Conservation (phyloP, 2,329 filamentous ascomycete genomes). For the Cadophora sp. region DNA sequence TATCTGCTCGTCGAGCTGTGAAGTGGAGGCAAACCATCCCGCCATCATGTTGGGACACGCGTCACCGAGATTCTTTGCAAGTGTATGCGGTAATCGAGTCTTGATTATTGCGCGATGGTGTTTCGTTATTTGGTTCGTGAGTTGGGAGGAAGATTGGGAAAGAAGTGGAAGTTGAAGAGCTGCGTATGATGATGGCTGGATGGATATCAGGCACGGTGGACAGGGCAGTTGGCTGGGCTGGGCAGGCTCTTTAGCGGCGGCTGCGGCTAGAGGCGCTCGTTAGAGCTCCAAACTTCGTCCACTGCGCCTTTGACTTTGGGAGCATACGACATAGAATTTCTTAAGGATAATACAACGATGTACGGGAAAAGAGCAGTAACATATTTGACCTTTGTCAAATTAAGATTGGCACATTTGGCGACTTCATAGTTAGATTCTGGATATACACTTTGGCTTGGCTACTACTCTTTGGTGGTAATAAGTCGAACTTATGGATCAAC, state of each 20-base stretch:
- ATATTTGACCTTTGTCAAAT: no score
- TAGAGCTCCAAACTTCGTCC: not conserved
- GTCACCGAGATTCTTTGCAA: conserved; percentile 3
- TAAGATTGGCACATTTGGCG: not conserved
- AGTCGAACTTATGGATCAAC: no score
- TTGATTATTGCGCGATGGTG: not conserved
- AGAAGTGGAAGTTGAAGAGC: not conserved
- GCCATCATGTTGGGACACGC: conserved; percentile 71
- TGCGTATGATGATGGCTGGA: no score
- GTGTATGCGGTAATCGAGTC: not conserved
- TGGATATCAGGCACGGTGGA: conserved; percentile 13
- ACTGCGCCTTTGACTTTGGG: not conserved
- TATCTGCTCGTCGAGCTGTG: conserved; percentile 94
- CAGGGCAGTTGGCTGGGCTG: conserved; percentile 3
- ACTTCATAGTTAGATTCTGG: no score
- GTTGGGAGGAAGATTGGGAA: conserved; percentile 4
- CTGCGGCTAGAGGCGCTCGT: conserved; percentile 4
- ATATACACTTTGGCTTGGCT: no score
- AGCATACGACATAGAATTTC: not conserved
- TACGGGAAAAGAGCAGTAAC: no score
- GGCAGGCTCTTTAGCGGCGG: conserved; percentile 9
- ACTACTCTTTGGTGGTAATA: no score
- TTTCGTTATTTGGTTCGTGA: not conserved
- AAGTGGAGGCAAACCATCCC: conserved; percentile 95
- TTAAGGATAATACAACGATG: not conserved